Conservation (phyloP, 371 early-diverging fungal species). For the Rhizopus arrhizus region DNA sequence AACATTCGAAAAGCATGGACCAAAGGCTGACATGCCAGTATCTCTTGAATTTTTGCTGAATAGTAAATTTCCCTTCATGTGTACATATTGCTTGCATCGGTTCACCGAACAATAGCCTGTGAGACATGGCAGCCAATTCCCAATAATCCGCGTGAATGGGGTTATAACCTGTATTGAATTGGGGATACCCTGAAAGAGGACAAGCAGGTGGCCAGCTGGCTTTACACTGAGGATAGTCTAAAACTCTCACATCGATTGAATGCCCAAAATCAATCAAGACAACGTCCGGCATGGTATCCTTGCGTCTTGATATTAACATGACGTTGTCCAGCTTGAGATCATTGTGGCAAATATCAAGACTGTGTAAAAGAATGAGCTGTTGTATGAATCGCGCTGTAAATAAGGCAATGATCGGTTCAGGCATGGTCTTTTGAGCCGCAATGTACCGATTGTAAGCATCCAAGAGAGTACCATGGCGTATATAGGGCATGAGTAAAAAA, state of each 20-base stretch:
- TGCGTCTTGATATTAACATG: constrained; percentile 26
- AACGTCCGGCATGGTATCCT: constrained; percentile 18
- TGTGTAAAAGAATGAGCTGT: constrained; percentile 35
- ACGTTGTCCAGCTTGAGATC: constrained; percentile 57
- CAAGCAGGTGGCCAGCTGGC: constrained; percentile 40
- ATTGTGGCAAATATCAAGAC: constrained; percentile 40
- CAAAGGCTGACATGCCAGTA: constrained; percentile 48
- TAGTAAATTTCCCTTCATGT: constrained; percentile 8
- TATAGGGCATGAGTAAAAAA: constrained; percentile 35
- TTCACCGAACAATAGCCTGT: constrained; percentile 40
- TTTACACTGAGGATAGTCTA: constrained; percentile 12
- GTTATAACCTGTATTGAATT: constrained; percentile 19
- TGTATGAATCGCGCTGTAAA: constrained; percentile 31
- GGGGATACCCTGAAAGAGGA: constrained; percentile 22
- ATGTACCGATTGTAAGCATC: constrained; percentile 34
- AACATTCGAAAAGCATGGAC: constrained; percentile 33
- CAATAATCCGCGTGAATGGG: constrained; percentile 47
- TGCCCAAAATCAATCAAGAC: constrained; percentile 54
- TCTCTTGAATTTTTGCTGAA: constrained; percentile 38
- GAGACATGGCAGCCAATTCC: constrained; percentile 41
- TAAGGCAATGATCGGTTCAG: constrained; percentile 41
- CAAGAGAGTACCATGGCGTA: constrained; percentile 36
- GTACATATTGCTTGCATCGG: constrained; percentile 12
- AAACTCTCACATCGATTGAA: constrained; percentile 31
- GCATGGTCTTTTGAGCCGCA: constrained; percentile 22